Conservation (phyloP, 192 early-diverging fungal genomes). For the Gaertneriomyces sp. region DNA sequence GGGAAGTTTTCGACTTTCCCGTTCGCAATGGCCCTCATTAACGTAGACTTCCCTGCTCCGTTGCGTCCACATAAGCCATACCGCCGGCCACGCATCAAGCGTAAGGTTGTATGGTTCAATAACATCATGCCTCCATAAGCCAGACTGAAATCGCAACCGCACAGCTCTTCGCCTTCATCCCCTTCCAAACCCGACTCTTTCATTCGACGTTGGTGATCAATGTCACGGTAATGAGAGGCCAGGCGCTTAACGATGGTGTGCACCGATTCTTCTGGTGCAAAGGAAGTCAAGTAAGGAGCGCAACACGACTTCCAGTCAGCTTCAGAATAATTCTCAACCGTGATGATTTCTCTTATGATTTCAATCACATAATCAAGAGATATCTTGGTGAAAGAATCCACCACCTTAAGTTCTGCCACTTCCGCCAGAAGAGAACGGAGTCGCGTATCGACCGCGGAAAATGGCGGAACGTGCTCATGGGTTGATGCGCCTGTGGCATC, state of each 20-base stretch:
- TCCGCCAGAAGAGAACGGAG: slow-evolving; percentile 16
- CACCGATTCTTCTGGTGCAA: slow-evolving; percentile 23
- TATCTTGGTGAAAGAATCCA: slow-evolving; percentile 32
- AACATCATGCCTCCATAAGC: slow-evolving; percentile 59
- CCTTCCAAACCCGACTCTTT: slow-evolving; percentile 35
- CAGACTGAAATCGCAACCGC: slow-evolving; percentile 52
- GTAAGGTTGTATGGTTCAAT: slow-evolving; percentile 54
- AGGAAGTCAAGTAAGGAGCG: slow-evolving; percentile 32
- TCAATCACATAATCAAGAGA: slow-evolving; percentile 25
- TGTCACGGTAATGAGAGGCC: slow-evolving; percentile 19
- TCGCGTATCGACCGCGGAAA: slow-evolving; percentile 18
- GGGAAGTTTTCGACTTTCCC: slow-evolving; percentile 59
- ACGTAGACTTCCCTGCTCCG: slow-evolving; percentile 76
- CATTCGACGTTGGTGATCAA: slow-evolving; percentile 22
- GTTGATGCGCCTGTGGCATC: slow-evolving; percentile 22
- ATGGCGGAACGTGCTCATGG: slow-evolving; percentile 3
- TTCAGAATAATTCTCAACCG: slow-evolving; percentile 18
- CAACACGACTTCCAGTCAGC: slow-evolving; percentile 36
- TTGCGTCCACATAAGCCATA: slow-evolving; percentile 81
- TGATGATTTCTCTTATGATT: slow-evolving; percentile 20
- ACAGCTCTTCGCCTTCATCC: slow-evolving; percentile 55
- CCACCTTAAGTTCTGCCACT: slow-evolving; percentile 23
- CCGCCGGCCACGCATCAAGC: slow-evolving; percentile 67
- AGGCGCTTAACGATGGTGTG: background rate
- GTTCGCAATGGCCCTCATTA: slow-evolving; percentile 61